Percentiles rank a stretch among this genome's conserved stretches.
phyloP scores from a whole-genome alignment of 163 green algal genomes.

The Scenedesmus sp. region DNA sequence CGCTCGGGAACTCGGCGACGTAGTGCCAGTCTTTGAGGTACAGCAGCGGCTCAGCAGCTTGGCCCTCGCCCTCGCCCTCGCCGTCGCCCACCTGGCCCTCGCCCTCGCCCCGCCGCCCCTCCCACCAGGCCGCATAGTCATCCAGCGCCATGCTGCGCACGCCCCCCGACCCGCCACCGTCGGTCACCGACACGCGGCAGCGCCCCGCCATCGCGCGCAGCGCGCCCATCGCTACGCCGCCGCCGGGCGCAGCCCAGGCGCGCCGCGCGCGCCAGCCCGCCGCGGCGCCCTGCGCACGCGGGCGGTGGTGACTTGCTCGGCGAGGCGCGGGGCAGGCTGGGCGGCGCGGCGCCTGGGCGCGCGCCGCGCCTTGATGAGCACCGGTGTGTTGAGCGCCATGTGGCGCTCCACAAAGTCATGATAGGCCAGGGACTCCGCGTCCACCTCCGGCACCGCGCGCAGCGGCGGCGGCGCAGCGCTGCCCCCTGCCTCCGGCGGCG shows the following conservation, averaged over 20 bases:
- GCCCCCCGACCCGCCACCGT: conserved; percentile 50
- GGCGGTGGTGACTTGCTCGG: too few species aligned
- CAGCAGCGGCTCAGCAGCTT: conserved; percentile 18
- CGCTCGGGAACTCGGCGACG: conserved; percentile 69
- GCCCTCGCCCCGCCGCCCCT: conserved; percentile 10
- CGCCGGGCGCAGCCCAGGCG: conserved; percentile 52
- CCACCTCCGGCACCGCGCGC: background rate
- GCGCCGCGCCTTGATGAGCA: conserved; percentile 61
- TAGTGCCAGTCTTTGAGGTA: conserved; percentile 98
- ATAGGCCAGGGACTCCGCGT: conserved; percentile 49
- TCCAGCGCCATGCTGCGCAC: conserved; percentile 59
- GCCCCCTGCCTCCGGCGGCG: background rate
- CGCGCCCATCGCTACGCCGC: conserved; percentile 45
- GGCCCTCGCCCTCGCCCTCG: background rate
- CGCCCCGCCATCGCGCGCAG: conserved; percentile 56
- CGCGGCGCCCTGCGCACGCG: conserved; percentile 53
- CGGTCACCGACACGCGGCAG: conserved; percentile 58
- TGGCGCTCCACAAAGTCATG: conserved; percentile 55
- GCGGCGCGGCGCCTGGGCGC: background rate
- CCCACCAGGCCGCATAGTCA: conserved; percentile 70
- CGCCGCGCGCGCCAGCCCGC: conserved; percentile 49
- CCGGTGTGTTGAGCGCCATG: conserved; percentile 65
- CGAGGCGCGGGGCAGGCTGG: background rate
- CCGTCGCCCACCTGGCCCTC: background rate
- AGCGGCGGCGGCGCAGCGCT: background rate